Base-by-base conservation (phyloP, 805 yeast genomes). In the Kuraishia ogatae region DNA sequence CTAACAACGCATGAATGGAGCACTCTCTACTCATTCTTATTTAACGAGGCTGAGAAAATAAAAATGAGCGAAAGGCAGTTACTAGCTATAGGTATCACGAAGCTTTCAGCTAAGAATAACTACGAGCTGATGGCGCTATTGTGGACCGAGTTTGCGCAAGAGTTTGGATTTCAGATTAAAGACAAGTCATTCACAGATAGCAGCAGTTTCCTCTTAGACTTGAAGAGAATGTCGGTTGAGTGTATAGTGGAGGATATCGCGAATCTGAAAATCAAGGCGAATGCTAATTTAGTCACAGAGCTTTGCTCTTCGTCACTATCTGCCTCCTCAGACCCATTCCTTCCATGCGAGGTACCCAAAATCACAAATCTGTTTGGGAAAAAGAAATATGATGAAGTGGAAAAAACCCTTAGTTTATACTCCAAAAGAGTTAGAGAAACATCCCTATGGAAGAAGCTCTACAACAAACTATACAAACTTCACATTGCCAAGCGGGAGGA, bases 1-100 rank as follows among this genome's bases (percentile, higher is more conserved):
- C 73, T 79, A 17, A 73, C 73, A 51, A 71, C 70, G 23, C 74
- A 72, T 4, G 76, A 74, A 29, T 73, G 83, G 66, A 60, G 66
- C 10, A 72, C 73, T 35, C 63, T 74, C 8, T 64, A 75, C 5
- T 54, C 60, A 2, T 58, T 63, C 11, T 71, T 81, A n/a, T 66
- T 69, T 47, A 39, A 48, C 1, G 51, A 54, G 8, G 63, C 62
- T 3, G 43, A 35, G 43, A 35, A 3, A 53, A 50, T 68, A 6
- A 64, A 62, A 50, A 49, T 65, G 8, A 63, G 63, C 8, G 28
- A 54, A 1, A 59, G 56, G 3, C 58, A 53, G 22, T 23, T 55
- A 15, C 17, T 15, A 3, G 43, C 6, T 35, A 5, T 35, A 17
- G 43, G 43, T 3, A 8, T 47, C 4, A 23, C 46, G 11, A 29